A percentile compares a stretch with the other conserved stretches of the same genome.
These are phyloP conservation scores for Hyaloscypha hepaticicola DNA, from an alignment of 495 filamentous ascomycete genomes.

Conservation along the genomic window DNA sequence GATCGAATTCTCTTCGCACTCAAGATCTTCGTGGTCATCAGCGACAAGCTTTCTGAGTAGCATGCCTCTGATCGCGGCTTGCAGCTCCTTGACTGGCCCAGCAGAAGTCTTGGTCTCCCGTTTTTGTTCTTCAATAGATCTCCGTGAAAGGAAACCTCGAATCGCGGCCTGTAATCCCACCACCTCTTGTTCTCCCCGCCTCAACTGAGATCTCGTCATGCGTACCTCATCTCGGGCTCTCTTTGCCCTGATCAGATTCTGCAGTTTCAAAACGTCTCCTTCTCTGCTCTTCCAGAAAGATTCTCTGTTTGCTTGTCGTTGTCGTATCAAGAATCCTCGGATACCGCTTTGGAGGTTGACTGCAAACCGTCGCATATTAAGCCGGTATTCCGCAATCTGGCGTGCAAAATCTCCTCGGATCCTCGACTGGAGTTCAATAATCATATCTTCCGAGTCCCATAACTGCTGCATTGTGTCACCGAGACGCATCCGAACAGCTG, in stretches of 20 bases:
- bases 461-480: slow-evolving; percentile 81
- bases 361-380: slow-evolving; percentile 77
- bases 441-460: slow-evolving; percentile 81
- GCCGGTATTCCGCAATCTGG: slow-evolving; percentile 73
- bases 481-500: slow-evolving; percentile 71
- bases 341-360: slow-evolving; percentile 73
- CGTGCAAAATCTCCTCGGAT: slow-evolving; percentile 70
- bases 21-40: slow-evolving; percentile 38
- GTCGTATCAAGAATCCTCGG: slow-evolving; percentile 76
- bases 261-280: slow-evolving; percentile 70
- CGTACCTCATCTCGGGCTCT: slow-evolving; percentile 70
- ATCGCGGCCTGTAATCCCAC: slow-evolving; percentile 70
- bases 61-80: slow-evolving; percentile 67
- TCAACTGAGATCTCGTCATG: slow-evolving; percentile 60
- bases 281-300: slow-evolving; percentile 70
- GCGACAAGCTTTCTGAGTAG: slow-evolving; percentile 38
- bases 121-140: slow-evolving; percentile 50
- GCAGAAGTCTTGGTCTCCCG: slow-evolving; percentile 48
- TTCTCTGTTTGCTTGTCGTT: slow-evolving; percentile 57
- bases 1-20: slow-evolving; percentile 35
- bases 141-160: slow-evolving; percentile 56
- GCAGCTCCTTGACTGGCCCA: slow-evolving; percentile 55
- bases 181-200: slow-evolving; percentile 48
- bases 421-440: slow-evolving; percentile 79
- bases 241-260: slow-evolving; percentile 76